These are phyloP conservation scores for Phytomonas francai DNA, from an alignment of 208 protist genomes.

Conservation along the genomic window DNA sequence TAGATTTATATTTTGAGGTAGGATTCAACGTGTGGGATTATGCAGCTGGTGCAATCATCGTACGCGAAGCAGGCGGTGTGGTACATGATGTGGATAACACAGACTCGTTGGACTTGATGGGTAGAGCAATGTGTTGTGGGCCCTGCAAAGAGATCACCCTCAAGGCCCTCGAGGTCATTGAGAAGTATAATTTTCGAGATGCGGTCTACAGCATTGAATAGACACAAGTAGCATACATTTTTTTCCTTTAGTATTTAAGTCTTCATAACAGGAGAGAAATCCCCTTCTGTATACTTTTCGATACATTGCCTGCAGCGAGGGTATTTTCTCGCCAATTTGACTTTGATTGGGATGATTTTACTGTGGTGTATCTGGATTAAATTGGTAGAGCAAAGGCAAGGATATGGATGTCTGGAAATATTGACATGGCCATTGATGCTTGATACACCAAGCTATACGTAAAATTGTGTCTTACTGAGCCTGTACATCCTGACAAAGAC, in stretches of 20 bases:
- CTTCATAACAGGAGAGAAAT: neutral
- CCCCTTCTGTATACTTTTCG: neutral
- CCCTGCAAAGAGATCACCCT: constrained; percentile 39
- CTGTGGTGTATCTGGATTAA: neutral
- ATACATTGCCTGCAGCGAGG: neutral
- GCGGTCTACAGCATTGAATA: neutral
- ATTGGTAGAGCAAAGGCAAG: neutral
- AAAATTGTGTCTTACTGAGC: neutral
- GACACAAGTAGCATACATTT: neutral
- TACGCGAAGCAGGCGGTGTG: constrained; percentile 81
- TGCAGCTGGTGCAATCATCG: constrained; percentile 73
- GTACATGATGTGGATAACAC: constrained; percentile 75
- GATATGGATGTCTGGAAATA: neutral
- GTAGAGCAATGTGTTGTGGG: constrained; percentile 64
- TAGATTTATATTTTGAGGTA: constrained; percentile 71
- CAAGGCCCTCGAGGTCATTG: constrained; percentile 38
- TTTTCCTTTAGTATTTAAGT: neutral
- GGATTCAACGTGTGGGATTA: constrained; percentile 75
- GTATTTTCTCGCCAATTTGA: neutral
- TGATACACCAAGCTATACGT: neutral
- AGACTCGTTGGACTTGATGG: constrained; percentile 47
- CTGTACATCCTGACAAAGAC: neutral
- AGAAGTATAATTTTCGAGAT: constrained; percentile 55
- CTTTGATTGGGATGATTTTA: neutral
- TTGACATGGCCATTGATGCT: neutral